Base-by-base conservation (phyloP, 2,329 filamentous ascomycete species). In the Cryphonectria radicalis region DNA sequence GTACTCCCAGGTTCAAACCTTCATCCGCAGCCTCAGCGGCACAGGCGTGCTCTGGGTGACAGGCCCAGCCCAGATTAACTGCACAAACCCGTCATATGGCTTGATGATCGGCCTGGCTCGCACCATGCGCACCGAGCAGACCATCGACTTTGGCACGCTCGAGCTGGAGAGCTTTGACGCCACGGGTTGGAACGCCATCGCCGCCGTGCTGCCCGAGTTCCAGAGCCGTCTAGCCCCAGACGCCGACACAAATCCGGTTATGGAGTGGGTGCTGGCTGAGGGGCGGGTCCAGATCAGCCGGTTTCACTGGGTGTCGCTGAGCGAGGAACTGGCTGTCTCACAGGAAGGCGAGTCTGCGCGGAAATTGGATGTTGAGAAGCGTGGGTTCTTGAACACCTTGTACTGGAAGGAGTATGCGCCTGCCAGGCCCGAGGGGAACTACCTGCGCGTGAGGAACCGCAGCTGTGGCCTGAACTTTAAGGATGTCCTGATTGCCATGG, bases 401-500 rank as follows among this genome's bases (percentile, higher is more conserved):
- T 25, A 55, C 53, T 55, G 53, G 53, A 55, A 55, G 53, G 53
- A 55, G 53, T 55, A 55, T 13, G 53, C 53, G 25, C 53, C 53
- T 11, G 53, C n/a, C 10, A 25, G 28, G 11, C 53, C 53, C 11
- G 8, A 55, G 53, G 25, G 53, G 8, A 55, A 55, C 13, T n/a
- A 55, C n/a, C 53, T 55, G 53, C 53, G 53, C 53, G 53, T 55
- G n/a, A 22, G 53, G n/a, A 55, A 55, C 53, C 53, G n/a, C 10
- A 55, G 53, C 35, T 62, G 22, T 22, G 42, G 19, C 1, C 6
- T n/a, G 42, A 22, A 22, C 28, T 40, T 50, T 14, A 62, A 62
- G 10, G 69, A 71, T 19, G 65, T 68, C 11, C 46, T 70, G 3
- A 60, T 66, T 6, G 25, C 67, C 0, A 62, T 69, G n/a, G 67